Percentiles rank a stretch among this genome's conserved stretches.
Conservation (phyloP, 345 rosid species). For the Lumnitzera littorea region DNA sequence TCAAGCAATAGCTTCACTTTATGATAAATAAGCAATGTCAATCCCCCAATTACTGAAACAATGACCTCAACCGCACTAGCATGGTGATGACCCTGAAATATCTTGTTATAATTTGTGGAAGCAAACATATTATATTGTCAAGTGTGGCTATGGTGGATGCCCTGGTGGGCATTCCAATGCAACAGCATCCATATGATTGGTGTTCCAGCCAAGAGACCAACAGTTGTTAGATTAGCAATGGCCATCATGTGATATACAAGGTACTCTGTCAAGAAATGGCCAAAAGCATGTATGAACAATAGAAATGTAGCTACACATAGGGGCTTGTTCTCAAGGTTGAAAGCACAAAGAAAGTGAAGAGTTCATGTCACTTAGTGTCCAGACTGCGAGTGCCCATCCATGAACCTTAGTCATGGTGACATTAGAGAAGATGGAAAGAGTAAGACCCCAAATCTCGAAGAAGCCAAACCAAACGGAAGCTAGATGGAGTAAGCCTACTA, state of each 20-base stretch:
- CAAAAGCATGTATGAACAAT: constrained; percentile 78
- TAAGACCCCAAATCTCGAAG: too few species aligned
- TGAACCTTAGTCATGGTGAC: constrained; percentile 69
- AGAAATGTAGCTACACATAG: constrained; percentile 73
- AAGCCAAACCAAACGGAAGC: too few species aligned
- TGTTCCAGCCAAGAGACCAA: constrained; percentile 78
- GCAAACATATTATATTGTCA: neutral
- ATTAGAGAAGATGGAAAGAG: too few species aligned
- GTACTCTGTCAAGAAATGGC: constrained; percentile 79
- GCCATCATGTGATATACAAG: constrained; percentile 77
- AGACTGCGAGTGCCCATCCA: constrained; percentile 91
- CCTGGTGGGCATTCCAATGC: constrained; percentile 64
- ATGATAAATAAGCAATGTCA: too few species aligned
- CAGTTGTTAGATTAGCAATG: constrained; percentile 61
- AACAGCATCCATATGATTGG: constrained; percentile 86
- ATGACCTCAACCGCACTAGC: too few species aligned
- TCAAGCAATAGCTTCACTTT: too few species aligned
- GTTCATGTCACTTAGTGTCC: constrained; percentile 94
- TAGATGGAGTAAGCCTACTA: too few species aligned
- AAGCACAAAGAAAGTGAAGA: constrained; percentile 89
- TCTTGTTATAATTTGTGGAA: neutral
- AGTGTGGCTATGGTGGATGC: constrained; percentile 5
- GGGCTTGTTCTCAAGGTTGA: constrained; percentile 72
- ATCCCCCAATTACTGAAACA: too few species aligned
- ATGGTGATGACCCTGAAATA: too few species aligned